Evolutionary conservation across 495 filamentous ascomycete genomes (phyloP), one percentile per base, ranked within the genome.

Genomic region (Pseudoneurospora amorphoporcata): DNA sequence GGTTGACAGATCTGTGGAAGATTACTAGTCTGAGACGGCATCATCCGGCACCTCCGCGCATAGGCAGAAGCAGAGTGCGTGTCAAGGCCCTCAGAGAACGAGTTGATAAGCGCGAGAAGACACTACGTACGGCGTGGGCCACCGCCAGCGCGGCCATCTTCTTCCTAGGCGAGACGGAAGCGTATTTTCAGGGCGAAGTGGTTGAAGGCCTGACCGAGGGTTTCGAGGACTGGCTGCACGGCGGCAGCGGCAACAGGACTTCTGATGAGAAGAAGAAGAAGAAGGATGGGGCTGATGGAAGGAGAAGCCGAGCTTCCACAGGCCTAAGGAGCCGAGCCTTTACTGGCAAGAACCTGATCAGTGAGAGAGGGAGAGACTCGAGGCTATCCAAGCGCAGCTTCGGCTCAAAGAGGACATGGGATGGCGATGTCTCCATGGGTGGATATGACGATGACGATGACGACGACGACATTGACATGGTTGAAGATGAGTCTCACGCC

Each of bases 131-230:
- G 29, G 86, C 94, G 1, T 99, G 95, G 95, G 94, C 94, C 3
- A 94, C 92, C 3, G 87, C 90, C 73, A 91, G 91, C 75, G 91
- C 92, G 4, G 91, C 92, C 1, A 85, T 95, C 1, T 97, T 97
- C 81, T 91, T 98, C 73, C 84, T 99, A 4, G 91, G 91, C 1
- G 94, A 97, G 74, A 88, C 91, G 14, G 91, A 93, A 71, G 88
- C 87, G 14, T 98, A 95, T 74, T 90, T 98, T 73, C 94, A 97
- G 77, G 93, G 92, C 3, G 94, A 98, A 79, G 91, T 98, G 2
- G 88, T 97, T 19, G 87, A 90, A 70, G 90, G 89, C 9, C 91
- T 92, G 0, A 97, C 92, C 86, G 84, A 80, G 84, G 92, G 91
- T 79, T 92, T 86, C 61, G 82, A 85, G 38, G 70, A 70, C 9